Evolutionary conservation across 179 eudicot species (phyloP), one percentile per base, ranked within the genome.

Genomic region (Patellifolia procumbens): DNA sequence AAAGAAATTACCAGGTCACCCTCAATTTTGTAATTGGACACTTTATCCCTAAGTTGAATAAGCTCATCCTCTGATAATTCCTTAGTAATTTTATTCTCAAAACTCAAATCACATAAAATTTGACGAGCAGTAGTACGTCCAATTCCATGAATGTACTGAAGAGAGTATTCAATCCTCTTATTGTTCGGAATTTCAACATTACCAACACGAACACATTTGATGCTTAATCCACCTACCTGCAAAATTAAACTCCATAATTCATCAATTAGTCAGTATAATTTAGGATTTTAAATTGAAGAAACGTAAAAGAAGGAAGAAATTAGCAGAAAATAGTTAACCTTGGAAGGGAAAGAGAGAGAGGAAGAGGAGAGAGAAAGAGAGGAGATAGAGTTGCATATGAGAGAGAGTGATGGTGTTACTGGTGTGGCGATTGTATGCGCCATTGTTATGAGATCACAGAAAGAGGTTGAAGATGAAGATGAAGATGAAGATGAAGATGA

Each of bases 141-240:
- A 42, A 95, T 91, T 12, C 97, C 97, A 71, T 95, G 98, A 65
- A 95, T 86, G 73, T 94, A 92, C 70, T 91, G 98, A 56, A 94
- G 79, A 19, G 98, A 91, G 77, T 78, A 92, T 78, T 92, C 93
- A 22, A 95, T 83, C 77, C 99, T 85, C 79, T 95, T 95, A 89
- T 87, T 89, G 86, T 90, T 91, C 0, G 97, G 99, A n/a, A 95
- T 85, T 83, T 95, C 99, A 34, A 95, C 99, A 1, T 97, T 97
- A 15, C 97, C 99, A 49, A 95, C 89, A 85, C 99, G 95, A 29
- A 85, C 97, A 79, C 98, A 93, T 68, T 78, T 90, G 58, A 95
- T 91, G 75, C 73, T 84, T 82, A 91, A 70, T 24, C 91, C 88
- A 51, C 88, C 85, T 17, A 76, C 51, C 91, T 91, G 39, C 65